Percentiles rank a stretch among this genome's conserved stretches.
phyloP scores from a whole-genome alignment of 257 asterid species.

The Solanum corneliomulleri region DNA sequence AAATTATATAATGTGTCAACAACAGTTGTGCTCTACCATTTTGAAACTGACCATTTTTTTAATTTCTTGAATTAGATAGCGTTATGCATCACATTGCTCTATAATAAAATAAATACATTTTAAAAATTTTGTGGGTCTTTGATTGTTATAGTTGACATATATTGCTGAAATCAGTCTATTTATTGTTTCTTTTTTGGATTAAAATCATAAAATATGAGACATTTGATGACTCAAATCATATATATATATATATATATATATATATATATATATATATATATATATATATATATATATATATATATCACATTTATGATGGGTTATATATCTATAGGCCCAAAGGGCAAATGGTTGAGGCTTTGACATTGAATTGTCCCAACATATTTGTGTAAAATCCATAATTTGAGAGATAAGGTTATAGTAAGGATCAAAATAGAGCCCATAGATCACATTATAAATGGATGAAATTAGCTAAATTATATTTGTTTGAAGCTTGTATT shows the following conservation, averaged over 20 bases:
- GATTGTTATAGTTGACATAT: not conserved
- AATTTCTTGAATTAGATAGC: not conserved
- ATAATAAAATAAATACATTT: not conserved
- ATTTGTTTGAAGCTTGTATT: not conserved
- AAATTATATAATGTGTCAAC: not conserved
- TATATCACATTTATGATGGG: not conserved
- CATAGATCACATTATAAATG: not conserved
- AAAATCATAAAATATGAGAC: not conserved
- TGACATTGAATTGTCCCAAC: not conserved
- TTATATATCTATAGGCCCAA: not conserved
- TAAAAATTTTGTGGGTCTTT: not conserved
- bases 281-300: not conserved
- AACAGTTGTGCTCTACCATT: constrained; percentile 2
- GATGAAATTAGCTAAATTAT: not conserved
- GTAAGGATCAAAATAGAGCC: not conserved
- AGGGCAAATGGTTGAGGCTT: not conserved
- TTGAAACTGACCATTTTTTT: not conserved
- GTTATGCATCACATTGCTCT: not conserved
- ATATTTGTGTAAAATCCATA: not conserved
- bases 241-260: not conserved
- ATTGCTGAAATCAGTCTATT: not conserved
- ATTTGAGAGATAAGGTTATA: not conserved
- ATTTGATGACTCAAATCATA: not conserved
- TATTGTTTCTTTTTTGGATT: not conserved
- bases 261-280: no score